phyloP scores from a whole-genome alignment of 306 rosid species.

The Citrullus colocynthis region DNA sequence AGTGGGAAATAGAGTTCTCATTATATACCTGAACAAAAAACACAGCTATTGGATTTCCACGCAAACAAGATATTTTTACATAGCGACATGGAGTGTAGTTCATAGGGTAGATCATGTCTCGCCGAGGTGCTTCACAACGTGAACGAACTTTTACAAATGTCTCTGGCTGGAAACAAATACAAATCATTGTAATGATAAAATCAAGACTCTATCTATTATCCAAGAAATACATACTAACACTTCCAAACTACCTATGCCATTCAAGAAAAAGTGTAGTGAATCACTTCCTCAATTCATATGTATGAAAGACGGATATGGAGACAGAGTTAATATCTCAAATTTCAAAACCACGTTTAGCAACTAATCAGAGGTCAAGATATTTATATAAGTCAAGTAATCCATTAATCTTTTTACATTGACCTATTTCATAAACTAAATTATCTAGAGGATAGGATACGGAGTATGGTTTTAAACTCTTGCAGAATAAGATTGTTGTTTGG shows the following conservation, averaged over 20 bases:
- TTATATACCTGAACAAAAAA: conserved; percentile 71
- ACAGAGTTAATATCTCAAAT: neutral
- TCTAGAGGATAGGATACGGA: neutral
- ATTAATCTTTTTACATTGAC: neutral
- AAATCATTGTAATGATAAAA: neutral
- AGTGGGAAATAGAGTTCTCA: conserved; percentile 1
- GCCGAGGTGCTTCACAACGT: conserved; percentile 92
- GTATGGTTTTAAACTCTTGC: neutral
- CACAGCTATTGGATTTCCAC: conserved; percentile 93
- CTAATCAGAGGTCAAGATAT: neutral
- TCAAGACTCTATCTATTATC: neutral
- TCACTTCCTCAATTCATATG: neutral
- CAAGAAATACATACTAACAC: neutral
- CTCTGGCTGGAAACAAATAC: conserved; percentile 63
- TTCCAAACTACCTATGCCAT: neutral
- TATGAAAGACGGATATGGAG: neutral
- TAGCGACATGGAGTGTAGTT: conserved; percentile 89
- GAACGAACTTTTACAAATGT: conserved; percentile 83
- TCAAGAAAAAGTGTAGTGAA: neutral
- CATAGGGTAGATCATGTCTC: conserved; percentile 73
- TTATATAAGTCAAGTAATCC: neutral
- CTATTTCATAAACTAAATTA: neutral
- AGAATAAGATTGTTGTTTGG: neutral
- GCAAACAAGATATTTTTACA: conserved; percentile 80
- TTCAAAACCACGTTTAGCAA: neutral